Conservation (phyloP, 2,329 filamentous ascomycete species). For the Volutella citrinella region DNA sequence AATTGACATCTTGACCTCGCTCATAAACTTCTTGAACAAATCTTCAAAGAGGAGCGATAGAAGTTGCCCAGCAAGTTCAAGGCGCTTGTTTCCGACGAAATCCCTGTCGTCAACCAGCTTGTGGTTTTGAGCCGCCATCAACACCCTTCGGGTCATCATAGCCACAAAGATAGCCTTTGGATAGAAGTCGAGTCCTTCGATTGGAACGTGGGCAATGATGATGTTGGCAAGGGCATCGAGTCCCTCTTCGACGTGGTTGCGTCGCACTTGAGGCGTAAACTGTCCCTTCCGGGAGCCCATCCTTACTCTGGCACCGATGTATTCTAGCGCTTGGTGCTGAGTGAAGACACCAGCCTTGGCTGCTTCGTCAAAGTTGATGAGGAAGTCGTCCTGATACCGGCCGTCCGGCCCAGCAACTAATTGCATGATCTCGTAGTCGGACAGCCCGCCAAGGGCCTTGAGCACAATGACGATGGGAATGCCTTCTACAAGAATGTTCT, state of each 20-base stretch:
- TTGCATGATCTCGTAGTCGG: constrained; percentile 91
- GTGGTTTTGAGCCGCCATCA: constrained; percentile 89
- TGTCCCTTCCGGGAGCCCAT: constrained; percentile 69
- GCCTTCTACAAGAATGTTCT: constrained; percentile 90
- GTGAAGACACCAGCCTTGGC: constrained; percentile 82
- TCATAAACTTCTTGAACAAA: constrained; percentile 92
- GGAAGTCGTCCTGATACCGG: constrained; percentile 90
- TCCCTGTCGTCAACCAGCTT: constrained; percentile 93
- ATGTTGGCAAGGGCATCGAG: constrained; percentile 90
- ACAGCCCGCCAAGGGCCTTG: constrained; percentile 89
- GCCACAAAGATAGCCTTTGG: constrained; percentile 97
- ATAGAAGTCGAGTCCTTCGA: constrained; percentile 87
- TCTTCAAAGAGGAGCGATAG: constrained; percentile 94
- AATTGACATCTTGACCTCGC: constrained; percentile 85
- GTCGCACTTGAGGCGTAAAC: constrained; percentile 54
- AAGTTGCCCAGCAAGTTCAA: constrained; percentile 93
- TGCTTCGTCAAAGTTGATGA: constrained; percentile 92
- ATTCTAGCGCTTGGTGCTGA: constrained; percentile 93
- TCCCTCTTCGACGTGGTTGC: constrained; percentile 86
- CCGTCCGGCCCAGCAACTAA: constrained; percentile 85
- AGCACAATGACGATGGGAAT: constrained; percentile 93
- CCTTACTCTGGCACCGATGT: constrained; percentile 82
- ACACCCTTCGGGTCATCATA: constrained; percentile 92
- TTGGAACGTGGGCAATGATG: constrained; percentile 90
- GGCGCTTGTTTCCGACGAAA: constrained; percentile 95